Evolutionary conservation across 2,329 filamentous ascomycete species (phyloP).

Genomic region (Ophiostoma ips): DNA sequence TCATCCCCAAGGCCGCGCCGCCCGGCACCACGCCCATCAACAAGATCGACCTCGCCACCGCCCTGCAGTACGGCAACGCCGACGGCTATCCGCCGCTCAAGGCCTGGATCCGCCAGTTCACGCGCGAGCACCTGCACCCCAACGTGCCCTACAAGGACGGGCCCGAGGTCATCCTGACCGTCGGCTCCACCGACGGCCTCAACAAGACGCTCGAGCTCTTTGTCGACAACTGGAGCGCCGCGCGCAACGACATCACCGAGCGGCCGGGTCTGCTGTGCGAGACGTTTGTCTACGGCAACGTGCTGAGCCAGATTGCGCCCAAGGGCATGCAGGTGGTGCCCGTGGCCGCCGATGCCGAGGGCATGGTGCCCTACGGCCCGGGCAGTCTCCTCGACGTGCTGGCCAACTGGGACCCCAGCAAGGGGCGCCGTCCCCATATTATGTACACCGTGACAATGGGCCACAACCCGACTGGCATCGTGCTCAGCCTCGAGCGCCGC

Average conservation of each 20-base stretch:
- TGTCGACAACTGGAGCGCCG: slow-evolving; percentile 59
- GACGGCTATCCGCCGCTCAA: slow-evolving; percentile 69
- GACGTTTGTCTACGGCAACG: slow-evolving; percentile 67
- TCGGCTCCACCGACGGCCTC: slow-evolving; percentile 77
- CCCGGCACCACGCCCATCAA: slow-evolving; percentile 39
- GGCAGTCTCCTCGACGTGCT: slow-evolving; percentile 67
- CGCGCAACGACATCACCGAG: slow-evolving; percentile 46
- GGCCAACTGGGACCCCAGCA: slow-evolving; percentile 63
- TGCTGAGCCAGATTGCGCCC: slow-evolving; percentile 52
- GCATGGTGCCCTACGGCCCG: slow-evolving; percentile 61
- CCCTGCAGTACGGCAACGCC: slow-evolving; percentile 76
- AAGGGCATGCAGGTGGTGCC: slow-evolving; percentile 59
- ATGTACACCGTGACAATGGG: slow-evolving; percentile 82
- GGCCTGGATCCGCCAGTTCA: slow-evolving; percentile 67
- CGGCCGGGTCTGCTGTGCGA: slow-evolving; percentile 70
- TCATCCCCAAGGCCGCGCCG: slow-evolving; percentile 52
- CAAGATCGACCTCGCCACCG: slow-evolving; percentile 68
- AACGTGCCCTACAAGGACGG: slow-evolving; percentile 65
- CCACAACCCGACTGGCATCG: slow-evolving; percentile 74
- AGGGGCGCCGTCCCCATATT: slow-evolving; percentile 64
- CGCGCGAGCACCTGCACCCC: slow-evolving; percentile 62
- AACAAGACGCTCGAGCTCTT: slow-evolving; percentile 64
- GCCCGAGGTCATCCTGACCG: slow-evolving; percentile 64
- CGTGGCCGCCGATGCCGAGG: slow-evolving; percentile 63
- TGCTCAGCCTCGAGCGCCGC: slow-evolving; percentile 58